Evolutionary conservation across 2,329 filamentous ascomycete species (phyloP), one percentile per base, ranked within the genome.

Genomic region (Aureobasidium sp.): DNA sequence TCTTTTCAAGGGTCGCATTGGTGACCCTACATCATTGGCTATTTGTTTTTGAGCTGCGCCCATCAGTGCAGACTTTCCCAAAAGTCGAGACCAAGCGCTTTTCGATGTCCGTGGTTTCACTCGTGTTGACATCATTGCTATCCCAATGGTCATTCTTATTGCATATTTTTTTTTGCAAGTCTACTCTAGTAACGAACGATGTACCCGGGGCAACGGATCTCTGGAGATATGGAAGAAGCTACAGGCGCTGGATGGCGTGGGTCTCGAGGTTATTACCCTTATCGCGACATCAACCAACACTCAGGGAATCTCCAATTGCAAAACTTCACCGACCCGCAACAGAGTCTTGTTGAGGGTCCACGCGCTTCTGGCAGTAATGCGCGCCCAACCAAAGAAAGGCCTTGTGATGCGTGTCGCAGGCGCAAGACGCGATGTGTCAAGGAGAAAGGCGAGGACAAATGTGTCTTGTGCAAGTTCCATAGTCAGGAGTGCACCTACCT

Each of bases 401-500:
- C 64, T 5, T 63, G 61, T 50, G 62, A 64, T 58, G 64, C 62
- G 2, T 69, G 67, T 58, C 62, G 67, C 16, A 62, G 65, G 11
- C 52, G 67, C 15, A 69, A 68, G 45, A 65, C 61, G 44, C 64
- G 69, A 60, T 70, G 68, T 53, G 66, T 69, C 47, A 68, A 67
- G 25, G 66, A 67, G 45, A 61, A 65, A 30, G 66, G 64, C 60
- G 65, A 66, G 36, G 32, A 59, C 16, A 64, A 65, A 29, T 69
- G 67, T 34, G 64, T 68, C 37, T 61, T 67, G 25, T 70, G 68
- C 63, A 86, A 89, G 71, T 86, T 86, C 71, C 86, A 87, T 74
- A 87, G 86, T 68, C 83, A 89, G 70, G 86, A 90, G 67, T 94
- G 90, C 75, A 92, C 90, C 53, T 86, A 91, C 72, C 80, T 86